Evolutionary conservation across 2,329 filamentous ascomycete species (phyloP), one percentile per base, ranked within the genome.

Genomic region (Epichloe glyceriae): DNA sequence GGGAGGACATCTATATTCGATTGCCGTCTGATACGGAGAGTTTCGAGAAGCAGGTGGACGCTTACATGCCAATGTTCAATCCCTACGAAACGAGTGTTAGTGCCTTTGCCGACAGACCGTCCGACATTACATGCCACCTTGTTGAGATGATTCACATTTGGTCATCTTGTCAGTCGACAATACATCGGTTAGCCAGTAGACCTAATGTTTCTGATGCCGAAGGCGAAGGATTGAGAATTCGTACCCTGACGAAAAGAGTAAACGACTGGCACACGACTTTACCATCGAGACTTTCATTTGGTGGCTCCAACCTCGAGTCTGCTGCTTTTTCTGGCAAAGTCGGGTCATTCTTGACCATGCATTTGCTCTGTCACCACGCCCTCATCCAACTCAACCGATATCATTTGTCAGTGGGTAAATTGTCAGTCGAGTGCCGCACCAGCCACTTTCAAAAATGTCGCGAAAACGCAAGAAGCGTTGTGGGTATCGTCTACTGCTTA

Each of bases 311-410:
- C 52, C 67, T 86, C 14, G 73, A 79, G 43, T 68, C 70, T 33
- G 78, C 75, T 41, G 72, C 78, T 6, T 65, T 72, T 33, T 74
- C 75, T 26, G 78, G 67, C 15, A 65, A 75, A 56, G 69, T 75
- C 2, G 80, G 80, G 5, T 73, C 74, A 0, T 83, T 82, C 59
- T 66, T 85, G 50, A 77, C 75, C 1, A 76, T 85, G 63, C 83
- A 87, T 62, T 68, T 83, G 30, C 67, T 86, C n/a, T 83, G 83
- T 61, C 76, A 84, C 60, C 74, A 79, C 45, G 73, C 80, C 0
- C 65, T 80, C 58, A 76, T 86, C 64, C 80, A 81, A 56, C 69
- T 86, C 33, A 82, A 84, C 57, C 76, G 85, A 39, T 77, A 84
- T 58, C 73, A 73, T 12, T 70, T 72, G 10, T 65, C 69, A 12